Percentiles rank a stretch among this genome's conserved stretches.
Conservation (phyloP, 164 flowering plant genomes). For the Umbilicus rupestris region DNA sequence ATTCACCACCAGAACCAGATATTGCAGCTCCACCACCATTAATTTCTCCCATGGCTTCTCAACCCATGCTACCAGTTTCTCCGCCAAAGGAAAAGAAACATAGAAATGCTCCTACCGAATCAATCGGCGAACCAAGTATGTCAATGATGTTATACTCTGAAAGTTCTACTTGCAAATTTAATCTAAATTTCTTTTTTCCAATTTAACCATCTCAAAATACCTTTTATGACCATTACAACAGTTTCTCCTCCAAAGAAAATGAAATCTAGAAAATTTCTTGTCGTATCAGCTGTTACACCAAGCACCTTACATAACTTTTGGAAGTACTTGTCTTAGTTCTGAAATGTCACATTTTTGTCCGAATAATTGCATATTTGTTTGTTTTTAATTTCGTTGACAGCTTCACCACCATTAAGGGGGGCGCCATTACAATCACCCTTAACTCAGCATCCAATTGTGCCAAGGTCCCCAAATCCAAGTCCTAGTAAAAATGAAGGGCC, state of each 20-base stretch:
- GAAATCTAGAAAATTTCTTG: not conserved
- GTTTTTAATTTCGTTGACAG: not conserved
- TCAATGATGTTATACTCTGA: not conserved
- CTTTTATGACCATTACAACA: not conserved
- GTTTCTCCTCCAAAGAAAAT: not conserved
- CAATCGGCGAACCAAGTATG: not conserved
- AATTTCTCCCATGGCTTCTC: not conserved
- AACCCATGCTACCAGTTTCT: not conserved
- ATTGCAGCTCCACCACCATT: slow-evolving; percentile 5
- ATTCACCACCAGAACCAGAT: not conserved
- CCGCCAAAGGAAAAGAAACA: not conserved
- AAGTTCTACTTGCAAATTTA: not conserved
- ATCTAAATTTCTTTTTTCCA: not conserved
- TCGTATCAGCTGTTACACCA: not conserved
- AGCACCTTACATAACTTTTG: not conserved
- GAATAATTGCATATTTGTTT: no score
- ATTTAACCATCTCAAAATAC: not conserved
- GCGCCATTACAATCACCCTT: not conserved
- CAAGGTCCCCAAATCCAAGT: not conserved
- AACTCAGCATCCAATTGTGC: not conserved
- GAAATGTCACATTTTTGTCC: not conserved
- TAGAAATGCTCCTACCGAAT: not conserved
- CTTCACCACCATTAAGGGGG: not conserved
- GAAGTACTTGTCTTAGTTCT: not conserved
- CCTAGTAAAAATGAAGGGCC: not conserved